Evolutionary conservation across 495 filamentous ascomycete genomes (phyloP), one percentile per base, ranked within the genome.

Genomic region (Aspergillus sparsus): DNA sequence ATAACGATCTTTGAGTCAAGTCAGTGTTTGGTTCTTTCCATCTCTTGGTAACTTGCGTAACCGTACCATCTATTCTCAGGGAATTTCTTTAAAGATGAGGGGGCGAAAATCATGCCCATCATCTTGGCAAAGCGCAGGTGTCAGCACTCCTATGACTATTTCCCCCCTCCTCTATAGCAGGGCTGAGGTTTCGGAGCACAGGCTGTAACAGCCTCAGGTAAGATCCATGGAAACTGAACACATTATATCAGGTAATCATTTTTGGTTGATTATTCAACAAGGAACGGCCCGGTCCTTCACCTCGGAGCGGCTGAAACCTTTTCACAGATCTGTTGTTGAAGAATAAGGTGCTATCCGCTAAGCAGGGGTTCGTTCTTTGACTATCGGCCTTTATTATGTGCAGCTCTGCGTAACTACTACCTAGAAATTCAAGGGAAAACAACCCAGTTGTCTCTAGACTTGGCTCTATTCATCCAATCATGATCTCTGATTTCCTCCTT

Each of bases 281-380:
- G 58, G 58, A 60, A 41, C 58, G 58, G 58, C 41, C 58, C 58
- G 58, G 41, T 51, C 58, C 58, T 54, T 54, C 44, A 35, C 10
- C 37, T 49, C 27, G 11, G 47, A 44, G 55, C 44, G 55, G 55
- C 45, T 34, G 47, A 33, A 51, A 34, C 21, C 12, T 32, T 33
- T 51, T 11, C 49, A 41, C 11, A 35, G 47, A 18, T 50, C 45
- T 50, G 16, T 27, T 16, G 41, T 57, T 18, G 37, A 33, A 16
- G 16, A 15, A 15, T 18, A 35, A 16, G 41, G 53, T 55, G 10
- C 49, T 12, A 10, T 33, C 31, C 27, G 34, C 49, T 15, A 33
- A n/a, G 31, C 49, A 51, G 49, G 31, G 49, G 11, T 51, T 51
- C 34, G 11, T 51, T 51, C 34, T 51, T 34, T 9, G 21, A 51